Conservation (phyloP, 106 monocot genomes). For the Apostasia shenzhenica region DNA sequence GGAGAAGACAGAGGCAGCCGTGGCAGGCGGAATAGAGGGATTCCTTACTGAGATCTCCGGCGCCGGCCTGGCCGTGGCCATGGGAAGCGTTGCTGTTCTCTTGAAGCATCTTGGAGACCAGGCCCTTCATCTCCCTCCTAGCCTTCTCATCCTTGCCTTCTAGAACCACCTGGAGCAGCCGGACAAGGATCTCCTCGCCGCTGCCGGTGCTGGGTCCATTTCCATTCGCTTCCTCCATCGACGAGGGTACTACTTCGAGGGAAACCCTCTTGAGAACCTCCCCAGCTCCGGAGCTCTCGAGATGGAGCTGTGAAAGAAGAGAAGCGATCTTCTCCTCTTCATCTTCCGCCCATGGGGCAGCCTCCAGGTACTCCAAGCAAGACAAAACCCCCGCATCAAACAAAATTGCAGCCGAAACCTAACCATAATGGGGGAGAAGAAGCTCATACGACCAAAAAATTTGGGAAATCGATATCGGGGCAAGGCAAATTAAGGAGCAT, state of each 20-base stretch:
- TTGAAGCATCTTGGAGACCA: conserved; percentile 90
- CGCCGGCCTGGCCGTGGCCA: not conserved
- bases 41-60: conserved; percentile 63
- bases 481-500: not conserved
- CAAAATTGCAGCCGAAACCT: conserved; percentile 72
- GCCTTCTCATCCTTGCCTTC: conserved; percentile 98
- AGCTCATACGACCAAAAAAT: not conserved
- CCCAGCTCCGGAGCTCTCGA: conserved; percentile 63
- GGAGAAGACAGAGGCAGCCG: conserved; percentile 52
- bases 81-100: conserved; percentile 40
- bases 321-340: conserved; percentile 96
- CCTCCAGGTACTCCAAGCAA: conserved; percentile 91
- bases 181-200: conserved; percentile 66
- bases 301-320: conserved; percentile 64
- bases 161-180: conserved; percentile 85
- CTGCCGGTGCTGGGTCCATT: not conserved
- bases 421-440: not conserved
- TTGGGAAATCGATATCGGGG: not conserved
- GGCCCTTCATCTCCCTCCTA: conserved; percentile 85
- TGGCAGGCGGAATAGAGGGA: conserved; percentile 80
- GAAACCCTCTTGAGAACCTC: conserved; percentile 92
- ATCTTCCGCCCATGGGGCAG: conserved; percentile 94
- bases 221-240: conserved; percentile 14
- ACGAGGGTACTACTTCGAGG: conserved; percentile 29
- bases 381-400: conserved; percentile 81